Percentiles rank a stretch among this genome's conserved stretches.
Conservation (phyloP, 1,284 basidiomycete species). For the Leccinum griseonigrum region DNA sequence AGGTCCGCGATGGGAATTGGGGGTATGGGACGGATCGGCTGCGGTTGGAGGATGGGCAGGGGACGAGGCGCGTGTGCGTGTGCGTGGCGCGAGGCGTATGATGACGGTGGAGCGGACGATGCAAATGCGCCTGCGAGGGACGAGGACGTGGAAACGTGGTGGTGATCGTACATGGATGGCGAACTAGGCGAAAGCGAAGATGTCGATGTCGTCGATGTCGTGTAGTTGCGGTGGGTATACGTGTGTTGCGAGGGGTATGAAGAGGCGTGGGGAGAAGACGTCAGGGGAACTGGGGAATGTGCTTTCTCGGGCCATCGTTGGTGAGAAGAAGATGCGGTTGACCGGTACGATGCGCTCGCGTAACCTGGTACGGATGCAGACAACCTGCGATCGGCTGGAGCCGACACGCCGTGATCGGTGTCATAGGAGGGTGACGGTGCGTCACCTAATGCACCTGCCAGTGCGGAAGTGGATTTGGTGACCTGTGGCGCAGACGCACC, state of each 20-base stretch:
- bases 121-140: slow-evolving; percentile 30
- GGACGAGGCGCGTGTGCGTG: slow-evolving; percentile 7
- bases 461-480: slow-evolving; percentile 32
- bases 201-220: slow-evolving; percentile 12
- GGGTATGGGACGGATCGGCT: slow-evolving; percentile 52
- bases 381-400: slow-evolving; percentile 27
- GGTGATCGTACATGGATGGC: slow-evolving; percentile 18
- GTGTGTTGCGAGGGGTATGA: slow-evolving; percentile 20
- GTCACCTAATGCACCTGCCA: slow-evolving; percentile 33
- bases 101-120: slow-evolving; percentile 15
- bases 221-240: slow-evolving; percentile 22
- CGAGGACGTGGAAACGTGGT: slow-evolving; percentile 22
- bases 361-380: slow-evolving; percentile 35
- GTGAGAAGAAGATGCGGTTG: slow-evolving; percentile 6
- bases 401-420: neutral
- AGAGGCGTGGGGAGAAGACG: slow-evolving; percentile 7
- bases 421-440: slow-evolving; percentile 14
- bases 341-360: slow-evolving; percentile 22
- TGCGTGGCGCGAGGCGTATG: slow-evolving; percentile 16
- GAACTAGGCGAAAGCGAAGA: slow-evolving; percentile 20
- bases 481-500: slow-evolving; percentile 21
- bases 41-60: slow-evolving; percentile 49
- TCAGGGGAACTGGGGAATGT: slow-evolving; percentile 10
- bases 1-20: slow-evolving; percentile 49
- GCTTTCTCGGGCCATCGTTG: slow-evolving; percentile 22